Evolutionary conservation across 768 basidiomycete genomes (phyloP), one percentile per base, ranked within the genome.

Genomic region (Boletus insuetus): DNA sequence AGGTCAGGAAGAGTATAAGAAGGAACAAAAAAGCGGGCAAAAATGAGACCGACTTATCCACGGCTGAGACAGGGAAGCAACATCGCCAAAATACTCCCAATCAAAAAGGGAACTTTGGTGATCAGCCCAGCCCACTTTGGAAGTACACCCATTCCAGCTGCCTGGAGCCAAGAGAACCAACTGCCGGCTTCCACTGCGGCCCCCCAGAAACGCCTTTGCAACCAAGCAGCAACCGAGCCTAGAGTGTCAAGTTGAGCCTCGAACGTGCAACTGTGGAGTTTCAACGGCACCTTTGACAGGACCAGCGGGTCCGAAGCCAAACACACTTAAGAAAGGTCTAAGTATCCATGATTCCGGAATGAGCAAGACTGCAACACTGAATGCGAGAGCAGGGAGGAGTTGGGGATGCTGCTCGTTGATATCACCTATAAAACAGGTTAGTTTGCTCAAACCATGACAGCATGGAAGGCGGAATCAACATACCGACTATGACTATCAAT

Each of bases 341-440:
- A 65, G 52, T 4, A 61, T 55, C 63, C 63, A 64, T 6, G 35
- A 20, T 29, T 64, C 35, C 0, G 55, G 62, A 19, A 64, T 37
- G 43, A 64, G 53, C 26, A 64, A 2, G 17, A 6, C 14, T 0
- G 34, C 17, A 5, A 64, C 45, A 6, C 49, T 37, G 19, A 55
- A 55, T 16, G 20, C 10, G 17, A 64, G 38, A 16, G 14, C 14
- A 4, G 51, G 39, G 1, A 64, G 22, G 7, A 64, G 37, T 3
- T 51, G 10, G 2, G 62, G 63, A 26, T 64, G 22, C 26, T 47
- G 51, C 11, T 55, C 59, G n/a, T 55, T 58, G 51, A 64, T 58
- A 19, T 64, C 63, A 0, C 63, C 63, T 64, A 14, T 20, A 20
- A 3, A 6, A 44, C 5, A 12, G 1, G 31, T 52, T 11, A 43